Base-by-base conservation (phyloP, 768 basidiomycete species). In the Sporobolomyces roseus region DNA sequence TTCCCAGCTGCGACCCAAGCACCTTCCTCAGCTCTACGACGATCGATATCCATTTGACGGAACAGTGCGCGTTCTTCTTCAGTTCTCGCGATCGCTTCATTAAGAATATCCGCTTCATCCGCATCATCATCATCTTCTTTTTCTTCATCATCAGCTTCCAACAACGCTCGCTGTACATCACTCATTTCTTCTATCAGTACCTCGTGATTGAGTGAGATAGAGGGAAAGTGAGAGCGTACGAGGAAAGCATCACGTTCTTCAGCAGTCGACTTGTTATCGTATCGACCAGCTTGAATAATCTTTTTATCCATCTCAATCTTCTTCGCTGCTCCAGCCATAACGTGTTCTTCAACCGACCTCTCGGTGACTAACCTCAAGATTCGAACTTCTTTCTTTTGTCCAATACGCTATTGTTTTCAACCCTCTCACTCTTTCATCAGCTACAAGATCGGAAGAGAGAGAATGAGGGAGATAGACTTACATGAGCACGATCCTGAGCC, bases 281-380 rank as follows among this genome's bases (percentile, higher is more conserved):
- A 97, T 52, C 92, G 91, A 83, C 94, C 94, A 61, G 93, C 93
- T 81, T 97, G 94, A 58, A 71, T 68, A 45, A 74, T 94, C 79
- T 99, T 98, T 81, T 94, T 93, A 78, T 99, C 96, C 76, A 99
- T 93, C 76, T 94, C 94, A 33, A 97, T 88, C 82, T 99, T 99
- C 80, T 86, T 90, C 65, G 90, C 86, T 8, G 96, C 96, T 71
- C 93, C 86, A 51, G 91, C 89, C 69, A 97, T 69, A 68, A 74
- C 73, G 5, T 93, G 91, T 80, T 98, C 96, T 80, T 98, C 96
- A 29, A 99, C 92, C 71, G 93, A 94, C 82, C 93, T 92, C 79
- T 96, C 91, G 6, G 94, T 96, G 78, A 99, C 93, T 79, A 99
- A 90, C 70, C 94, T 87, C 72, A 98, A 83, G 71, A 99, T 98